Evolutionary conservation across 2,329 filamentous ascomycete species (phyloP), one percentile per base, ranked within the genome.

Genomic region (Cordyceps farinosa): DNA sequence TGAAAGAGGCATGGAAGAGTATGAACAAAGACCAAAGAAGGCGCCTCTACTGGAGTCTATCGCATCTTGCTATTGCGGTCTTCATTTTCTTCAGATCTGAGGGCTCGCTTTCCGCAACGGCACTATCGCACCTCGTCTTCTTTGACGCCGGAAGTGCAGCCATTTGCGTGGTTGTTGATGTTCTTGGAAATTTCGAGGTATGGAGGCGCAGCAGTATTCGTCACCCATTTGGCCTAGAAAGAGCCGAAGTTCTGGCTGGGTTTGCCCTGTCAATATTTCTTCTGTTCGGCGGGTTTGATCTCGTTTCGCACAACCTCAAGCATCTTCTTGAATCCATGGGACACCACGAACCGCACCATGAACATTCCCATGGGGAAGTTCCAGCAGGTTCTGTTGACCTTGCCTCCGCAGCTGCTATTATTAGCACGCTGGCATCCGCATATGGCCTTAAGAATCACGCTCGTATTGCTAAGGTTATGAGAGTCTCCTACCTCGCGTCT

Each of bases 181-280:
- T 98, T 1, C 85, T 97, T 54, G 88, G 91, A 58, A 99, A 99
- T 75, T 99, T 99, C 70, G 95, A 99, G 74, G 93, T 98, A 47
- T 99, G 95, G 95, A 91, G 92, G 67, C 86, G 94, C 53, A 94
- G 91, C 69, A 96, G 89, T 68, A 90, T 99, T 69, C 88, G 93
- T 30, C 92, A 99, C 76, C 95, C 95, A 0, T 99, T 99, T 72
- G 93, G 89, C 3, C 84, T 99, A 30, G 92, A 97, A 77, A 87
- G 95, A 61, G 90, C 91, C 64, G 95, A 99, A 76, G 94, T 99
- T 5, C 85, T 99, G 17, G 92, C 93, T 42, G 95, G 95, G 22
- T 97, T 99, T 67, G 95, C 93, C 65, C 92, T 98, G 87, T 96
- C 92, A 58, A 90, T 99, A 45, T 92, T 97, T 66, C 85, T 99